phyloP scores from a whole-genome alignment of 129 eudicot genomes.

The Cynara cardunculus region DNA sequence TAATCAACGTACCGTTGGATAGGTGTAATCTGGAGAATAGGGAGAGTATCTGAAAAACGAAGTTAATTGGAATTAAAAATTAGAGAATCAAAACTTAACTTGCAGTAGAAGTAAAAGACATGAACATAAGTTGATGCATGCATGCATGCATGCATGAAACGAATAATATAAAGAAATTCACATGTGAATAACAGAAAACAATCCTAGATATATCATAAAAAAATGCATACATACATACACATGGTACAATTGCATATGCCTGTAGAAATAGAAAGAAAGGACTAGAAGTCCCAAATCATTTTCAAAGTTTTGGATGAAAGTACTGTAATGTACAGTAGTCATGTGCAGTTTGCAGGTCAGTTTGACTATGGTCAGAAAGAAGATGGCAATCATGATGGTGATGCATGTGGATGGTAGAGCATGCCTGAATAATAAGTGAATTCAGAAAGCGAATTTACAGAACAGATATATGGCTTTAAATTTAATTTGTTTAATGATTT shows the following conservation, averaged over 20 bases:
- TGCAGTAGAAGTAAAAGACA: constrained; percentile 24
- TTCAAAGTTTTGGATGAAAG: constrained; percentile 13
- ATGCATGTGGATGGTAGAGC: constrained; percentile 33
- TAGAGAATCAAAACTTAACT: constrained; percentile 17
- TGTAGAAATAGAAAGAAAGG: constrained; percentile 10
- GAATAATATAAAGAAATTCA: background rate
- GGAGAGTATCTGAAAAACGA: constrained; percentile 70
- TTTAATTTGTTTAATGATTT: constrained; percentile 27
- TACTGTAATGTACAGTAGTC: constrained; percentile 26
- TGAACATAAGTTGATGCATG: background rate
- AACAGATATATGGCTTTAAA: background rate
- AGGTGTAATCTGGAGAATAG: constrained; percentile 78
- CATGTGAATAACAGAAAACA: background rate
- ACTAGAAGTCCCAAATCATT: constrained; percentile 15
- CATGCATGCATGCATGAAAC: constrained; percentile 27
- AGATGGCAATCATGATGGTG: constrained; percentile 27
- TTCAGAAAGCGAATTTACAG: constrained; percentile 28
- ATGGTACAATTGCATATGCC: constrained; percentile 9
- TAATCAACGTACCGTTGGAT: constrained; percentile 68
- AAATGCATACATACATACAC: constrained; percentile 1
- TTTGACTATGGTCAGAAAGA: constrained; percentile 46
- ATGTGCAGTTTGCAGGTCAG: constrained; percentile 35
- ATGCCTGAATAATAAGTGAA: constrained; percentile 37
- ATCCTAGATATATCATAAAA: background rate
- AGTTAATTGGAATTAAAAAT: background rate